A percentile compares a stretch with the other conserved stretches of the same genome.
Evolutionary conservation across 1,139 yeast species (phyloP).

Genomic region (Geotrichum klebahnii): DNA sequence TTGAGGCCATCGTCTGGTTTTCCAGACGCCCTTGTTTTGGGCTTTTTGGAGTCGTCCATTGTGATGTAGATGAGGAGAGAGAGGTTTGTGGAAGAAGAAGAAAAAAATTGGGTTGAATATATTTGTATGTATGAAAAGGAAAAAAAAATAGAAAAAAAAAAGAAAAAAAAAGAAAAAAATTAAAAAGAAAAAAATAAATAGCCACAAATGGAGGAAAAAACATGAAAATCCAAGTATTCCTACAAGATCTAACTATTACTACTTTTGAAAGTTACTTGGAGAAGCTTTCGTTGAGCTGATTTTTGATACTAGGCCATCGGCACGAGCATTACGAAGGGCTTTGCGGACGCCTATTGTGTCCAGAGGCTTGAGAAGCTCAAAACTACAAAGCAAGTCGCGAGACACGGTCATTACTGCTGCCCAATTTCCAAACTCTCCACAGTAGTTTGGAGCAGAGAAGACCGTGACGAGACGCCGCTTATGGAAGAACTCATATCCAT

Average conservation of each 20-base stretch:
- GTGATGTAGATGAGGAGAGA: background rate
- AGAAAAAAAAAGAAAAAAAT: constrained; percentile 1
- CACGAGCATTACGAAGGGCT: constrained; percentile 18
- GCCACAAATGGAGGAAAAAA: background rate
- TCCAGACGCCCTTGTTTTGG: constrained; percentile 2
- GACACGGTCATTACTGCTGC: constrained; percentile 99
- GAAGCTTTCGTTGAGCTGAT: constrained; percentile 16
- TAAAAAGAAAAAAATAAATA: background rate
- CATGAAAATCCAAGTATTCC: background rate
- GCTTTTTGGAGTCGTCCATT: constrained; percentile 7
- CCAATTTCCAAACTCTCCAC: constrained; percentile 97
- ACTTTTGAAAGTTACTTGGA: background rate
- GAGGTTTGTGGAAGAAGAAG: no score
- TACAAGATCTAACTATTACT: no score
- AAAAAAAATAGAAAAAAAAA: background rate
- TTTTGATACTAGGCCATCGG: constrained; percentile 17
- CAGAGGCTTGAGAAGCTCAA: constrained; percentile 96
- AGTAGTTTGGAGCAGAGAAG: constrained; percentile 94
- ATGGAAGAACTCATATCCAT: constrained; percentile 94
- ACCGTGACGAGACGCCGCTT: constrained; percentile 93
- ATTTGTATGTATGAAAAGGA: background rate
- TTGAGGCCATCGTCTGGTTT: background rate
- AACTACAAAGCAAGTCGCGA: constrained; percentile 89
- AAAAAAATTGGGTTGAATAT: background rate
- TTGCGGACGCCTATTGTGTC: constrained; percentile 41